Percentiles rank a stretch among this genome's conserved stretches.
These are phyloP conservation scores for Globisporangium cylindrosporum DNA, from an alignment of 352 stramenopile species.

Conservation along the genomic window DNA sequence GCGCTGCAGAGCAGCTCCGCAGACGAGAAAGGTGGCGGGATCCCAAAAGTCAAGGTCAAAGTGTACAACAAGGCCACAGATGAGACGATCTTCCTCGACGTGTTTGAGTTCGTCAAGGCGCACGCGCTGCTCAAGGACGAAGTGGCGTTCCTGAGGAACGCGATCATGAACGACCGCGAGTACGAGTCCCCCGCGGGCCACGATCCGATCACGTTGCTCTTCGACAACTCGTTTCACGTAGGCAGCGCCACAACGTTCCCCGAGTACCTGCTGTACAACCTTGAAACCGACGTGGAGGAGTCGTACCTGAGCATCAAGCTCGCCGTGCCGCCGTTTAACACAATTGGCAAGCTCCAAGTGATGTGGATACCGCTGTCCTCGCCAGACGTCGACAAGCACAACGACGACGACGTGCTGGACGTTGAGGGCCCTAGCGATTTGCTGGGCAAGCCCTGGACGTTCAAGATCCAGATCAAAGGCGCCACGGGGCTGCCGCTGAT, in stretches of 20 bases:
- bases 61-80: conserved; percentile 86
- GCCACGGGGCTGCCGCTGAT: conserved; percentile 85
- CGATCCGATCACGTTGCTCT: conserved; percentile 91
- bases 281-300: conserved; percentile 90
- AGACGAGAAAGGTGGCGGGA: conserved; percentile 39
- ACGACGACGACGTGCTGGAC: conserved; percentile 65
- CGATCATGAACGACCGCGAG: conserved; percentile 84
- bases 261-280: conserved; percentile 91
- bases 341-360: conserved; percentile 91
- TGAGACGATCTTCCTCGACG: conserved; percentile 91
- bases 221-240: conserved; percentile 92
- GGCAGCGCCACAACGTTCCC: conserved; percentile 91
- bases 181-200: conserved; percentile 84
- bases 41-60: conserved; percentile 90
- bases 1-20: conserved; percentile 74
- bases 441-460: conserved; percentile 90
- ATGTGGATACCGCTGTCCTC: conserved; percentile 86
- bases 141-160: conserved; percentile 89
- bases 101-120: conserved; percentile 92
- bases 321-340: conserved; percentile 89
- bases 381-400: conserved; percentile 62
- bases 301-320: conserved; percentile 89
- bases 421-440: conserved; percentile 74
- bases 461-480: conserved; percentile 83
- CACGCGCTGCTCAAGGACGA: conserved; percentile 83